Percentiles rank a stretch among this genome's conserved stretches.
Conservation (phyloP, 2,329 filamentous ascomycete genomes). For the Diaporthe caulivora region DNA sequence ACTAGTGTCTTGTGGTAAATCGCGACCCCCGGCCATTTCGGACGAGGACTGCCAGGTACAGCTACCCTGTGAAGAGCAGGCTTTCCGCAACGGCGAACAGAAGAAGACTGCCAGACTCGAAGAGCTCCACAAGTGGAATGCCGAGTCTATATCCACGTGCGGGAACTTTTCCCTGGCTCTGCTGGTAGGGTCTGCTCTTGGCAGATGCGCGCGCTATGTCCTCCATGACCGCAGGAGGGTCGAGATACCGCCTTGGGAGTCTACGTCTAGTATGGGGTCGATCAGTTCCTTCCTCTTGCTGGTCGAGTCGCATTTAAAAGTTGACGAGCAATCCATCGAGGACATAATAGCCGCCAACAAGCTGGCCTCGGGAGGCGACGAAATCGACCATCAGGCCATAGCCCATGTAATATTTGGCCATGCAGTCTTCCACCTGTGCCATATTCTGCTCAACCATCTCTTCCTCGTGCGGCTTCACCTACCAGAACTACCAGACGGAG, state of each 20-base stretch:
- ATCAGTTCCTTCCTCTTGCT: not conserved
- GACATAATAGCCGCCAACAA: not conserved
- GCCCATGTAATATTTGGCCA: not conserved
- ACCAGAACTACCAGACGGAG: not conserved
- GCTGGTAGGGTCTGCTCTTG: not conserved
- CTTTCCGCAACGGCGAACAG: not conserved
- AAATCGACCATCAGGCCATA: not conserved
- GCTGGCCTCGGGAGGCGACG: not conserved
- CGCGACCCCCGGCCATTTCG: not conserved
- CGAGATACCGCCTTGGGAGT: not conserved
- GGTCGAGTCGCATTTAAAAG: not conserved
- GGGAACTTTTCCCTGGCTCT: not conserved
- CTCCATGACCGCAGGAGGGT: not conserved
- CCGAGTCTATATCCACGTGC: not conserved
- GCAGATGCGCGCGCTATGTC: slow-evolving; percentile 1
- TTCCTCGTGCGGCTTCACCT: not conserved
- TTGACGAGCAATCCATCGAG: not conserved
- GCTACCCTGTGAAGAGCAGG: not conserved
- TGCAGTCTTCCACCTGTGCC: not conserved
- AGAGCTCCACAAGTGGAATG: not conserved
- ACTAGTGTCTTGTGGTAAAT: slow-evolving; percentile 2
- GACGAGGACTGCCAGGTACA: not conserved
- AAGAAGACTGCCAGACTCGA: slow-evolving; percentile 1
- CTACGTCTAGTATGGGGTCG: not conserved
- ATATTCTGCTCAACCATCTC: not conserved